Conservation (phyloP, 2,329 filamentous ascomycete genomes). For the Coniochaeta sp. region DNA sequence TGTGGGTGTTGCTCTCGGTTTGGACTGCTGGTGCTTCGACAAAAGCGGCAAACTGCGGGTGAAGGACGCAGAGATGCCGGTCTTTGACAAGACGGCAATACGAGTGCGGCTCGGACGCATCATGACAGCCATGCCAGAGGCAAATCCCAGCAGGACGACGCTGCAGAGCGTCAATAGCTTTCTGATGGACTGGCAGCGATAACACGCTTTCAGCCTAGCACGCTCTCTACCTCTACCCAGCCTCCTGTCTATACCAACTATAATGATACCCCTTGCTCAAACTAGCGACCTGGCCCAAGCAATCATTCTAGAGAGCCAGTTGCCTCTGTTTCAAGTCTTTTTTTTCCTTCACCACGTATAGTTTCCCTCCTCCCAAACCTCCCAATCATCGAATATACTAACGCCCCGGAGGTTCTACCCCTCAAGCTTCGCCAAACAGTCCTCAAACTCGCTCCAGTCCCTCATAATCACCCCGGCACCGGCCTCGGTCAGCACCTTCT, state of each 20-base stretch:
- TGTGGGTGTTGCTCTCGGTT: slow-evolving; percentile 67
- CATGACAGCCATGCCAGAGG: slow-evolving; percentile 68
- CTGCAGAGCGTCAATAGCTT: slow-evolving; percentile 90
- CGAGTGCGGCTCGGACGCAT: slow-evolving; percentile 75
- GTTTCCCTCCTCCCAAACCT: no score
- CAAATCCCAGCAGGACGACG: slow-evolving; percentile 77
- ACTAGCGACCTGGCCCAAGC: neutral
- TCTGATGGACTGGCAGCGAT: slow-evolving; percentile 56
- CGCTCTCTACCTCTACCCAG: neutral
- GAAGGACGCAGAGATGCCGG: slow-evolving; percentile 12
- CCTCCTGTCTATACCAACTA: neutral
- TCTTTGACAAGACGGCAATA: slow-evolving; percentile 68
- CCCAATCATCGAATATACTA: neutral
- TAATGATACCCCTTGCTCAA: slow-evolving; percentile 4
- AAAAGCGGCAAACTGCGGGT: slow-evolving; percentile 45
- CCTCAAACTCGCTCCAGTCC: slow-evolving; percentile 51
- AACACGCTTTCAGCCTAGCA: neutral
- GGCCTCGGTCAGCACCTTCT: slow-evolving; percentile 49
- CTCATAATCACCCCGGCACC: slow-evolving; percentile 58
- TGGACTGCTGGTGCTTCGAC: slow-evolving; percentile 68
- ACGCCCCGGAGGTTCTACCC: slow-evolving; percentile 25
- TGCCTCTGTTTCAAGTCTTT: no score
- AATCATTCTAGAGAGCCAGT: neutral
- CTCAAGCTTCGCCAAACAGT: slow-evolving; percentile 38
- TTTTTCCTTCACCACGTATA: neutral